Base-by-base conservation (phyloP, 192 early-diverging fungal species). In the Coemansia sp. region DNA sequence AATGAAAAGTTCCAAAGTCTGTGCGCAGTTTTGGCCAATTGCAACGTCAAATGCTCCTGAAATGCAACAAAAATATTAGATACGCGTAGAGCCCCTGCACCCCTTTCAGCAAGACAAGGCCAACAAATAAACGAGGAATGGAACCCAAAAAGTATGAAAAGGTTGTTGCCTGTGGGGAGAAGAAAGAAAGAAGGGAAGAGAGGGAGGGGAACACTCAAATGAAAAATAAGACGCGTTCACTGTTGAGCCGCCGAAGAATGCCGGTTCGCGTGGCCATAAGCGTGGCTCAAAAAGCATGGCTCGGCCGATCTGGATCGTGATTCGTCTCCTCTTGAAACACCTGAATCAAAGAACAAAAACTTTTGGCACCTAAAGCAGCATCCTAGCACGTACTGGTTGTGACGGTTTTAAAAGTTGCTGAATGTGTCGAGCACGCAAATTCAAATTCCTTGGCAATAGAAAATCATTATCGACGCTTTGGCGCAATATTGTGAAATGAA, bases 241-340 rank as follows among this genome's bases (percentile, higher is more conserved):
- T 49, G n/a, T 19, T 43, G 41, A 43, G 41, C 41, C 41, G 41
- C 41, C 41, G 10, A 49, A 17, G 17, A 49, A 49, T 49, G 47
- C 47, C 29, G 47, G 47, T 49, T 49, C 47, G 47, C 47, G 47
- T 19, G 15, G 19, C 6, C 47, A 12, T 15, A 9, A 11, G 43
- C 3, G 37, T 38, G 37, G 10, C 21, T 21, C 21, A 38, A 38
- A 5, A 43, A 11, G 41, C 41, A 11, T 49, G 47, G 47, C 47
- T 49, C 47, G 47, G 47, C 12, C 25, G 55, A 56, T 56, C 55
- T 56, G 55, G 55, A 56, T 56, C 55, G 15, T n/a, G 41, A 32
- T 15, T 32, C 19, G 52, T 5, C 25, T 43, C 41, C 41, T 3
- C 41, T 1, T 1, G 5, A 52, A 5, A 50, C 8, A 38, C 37